Evolutionary conservation across 345 rosid species (phyloP).

Genomic region (Viola odorata): DNA sequence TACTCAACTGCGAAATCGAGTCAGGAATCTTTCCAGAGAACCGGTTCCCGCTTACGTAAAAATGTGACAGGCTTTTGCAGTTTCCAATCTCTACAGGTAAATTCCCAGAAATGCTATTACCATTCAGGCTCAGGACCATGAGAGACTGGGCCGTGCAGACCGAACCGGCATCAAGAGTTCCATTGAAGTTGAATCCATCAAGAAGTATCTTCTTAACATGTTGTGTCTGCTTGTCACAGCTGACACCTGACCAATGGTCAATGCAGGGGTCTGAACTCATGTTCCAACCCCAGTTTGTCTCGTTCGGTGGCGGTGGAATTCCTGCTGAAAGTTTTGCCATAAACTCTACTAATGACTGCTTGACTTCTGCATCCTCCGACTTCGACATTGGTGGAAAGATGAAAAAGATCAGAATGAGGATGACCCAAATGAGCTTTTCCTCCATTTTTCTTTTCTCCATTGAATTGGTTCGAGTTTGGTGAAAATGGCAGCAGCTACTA

Average conservation of each 20-base stretch:
- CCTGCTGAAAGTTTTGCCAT: conserved; percentile 40
- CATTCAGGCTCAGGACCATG: conserved; percentile 34
- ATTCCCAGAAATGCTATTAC: conserved; percentile 32
- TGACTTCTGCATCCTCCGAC: conserved; percentile 35
- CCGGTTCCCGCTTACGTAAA: conserved; percentile 32
- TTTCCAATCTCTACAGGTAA: conserved; percentile 36
- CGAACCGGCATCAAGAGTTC: conserved; percentile 34
- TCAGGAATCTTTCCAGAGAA: conserved; percentile 43
- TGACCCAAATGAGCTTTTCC: conserved; percentile 14
- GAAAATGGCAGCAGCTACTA: neutral
- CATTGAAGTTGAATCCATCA: conserved; percentile 35
- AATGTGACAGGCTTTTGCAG: conserved; percentile 43
- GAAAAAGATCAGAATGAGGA: conserved; percentile 31
- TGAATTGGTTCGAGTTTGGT: neutral
- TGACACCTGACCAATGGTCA: conserved; percentile 43
- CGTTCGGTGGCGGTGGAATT: conserved; percentile 9
- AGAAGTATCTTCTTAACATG: conserved; percentile 44
- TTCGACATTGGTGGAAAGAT: conserved; percentile 17
- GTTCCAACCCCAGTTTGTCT: conserved; percentile 44
- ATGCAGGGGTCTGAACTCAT: conserved; percentile 46
- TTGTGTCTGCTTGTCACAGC: conserved; percentile 18
- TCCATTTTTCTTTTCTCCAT: conserved; percentile 13
- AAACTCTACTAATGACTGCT: conserved; percentile 35
- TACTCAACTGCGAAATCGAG: conserved; percentile 32
- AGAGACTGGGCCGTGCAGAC: conserved; percentile 36